Evolutionary conservation across 768 basidiomycete genomes (phyloP), one percentile per base, ranked within the genome.

Genomic region (Boletus reticulatus): DNA sequence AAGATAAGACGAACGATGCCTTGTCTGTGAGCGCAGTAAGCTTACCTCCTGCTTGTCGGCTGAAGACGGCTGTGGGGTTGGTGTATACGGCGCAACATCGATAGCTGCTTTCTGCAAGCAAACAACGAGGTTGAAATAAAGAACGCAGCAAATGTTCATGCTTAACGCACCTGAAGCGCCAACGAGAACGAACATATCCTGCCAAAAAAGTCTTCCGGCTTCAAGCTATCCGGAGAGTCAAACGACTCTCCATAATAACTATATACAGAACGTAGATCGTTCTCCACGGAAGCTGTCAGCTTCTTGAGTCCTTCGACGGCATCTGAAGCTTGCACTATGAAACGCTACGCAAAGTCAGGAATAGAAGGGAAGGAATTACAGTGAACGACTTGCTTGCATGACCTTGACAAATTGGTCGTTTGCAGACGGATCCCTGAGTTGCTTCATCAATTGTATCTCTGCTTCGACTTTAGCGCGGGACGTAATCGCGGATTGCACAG

Each of bases 201-300:
- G 0, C 79, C 81, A 62, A 97, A 95, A 66, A 97, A 85, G 58
- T 90, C 88, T 67, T 95, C 94, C 0, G 89, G 82, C 63, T 87
- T 92, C 4, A 80, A 78, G 1, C 84, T 76, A 16, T 91, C 84
- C 0, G 82, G 76, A 0, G 81, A 75, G 48, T 84, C 81, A 2
- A 84, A 80, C 50, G 78, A 78, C 67, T 96, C 92, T 6, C 93
- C 93, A 65, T 87, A 96, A 73, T 89, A 97, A 1, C 63, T 55
- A 8, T 91, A 73, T 24, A 94, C 58, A 4, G 78, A 77, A 20
- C 73, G 74, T 5, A 95, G 71, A 53, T 93, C 89, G 5, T 63
- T 68, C 20, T 85, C 81, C 19, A 96, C 70, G 3, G 79, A 69
- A 2, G 55, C 56, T 4, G 80, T 79, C 80, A 91, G 81, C 20